phyloP scores from a whole-genome alignment of 2,329 filamentous ascomycete species.

The Pezicula rhizophila region DNA sequence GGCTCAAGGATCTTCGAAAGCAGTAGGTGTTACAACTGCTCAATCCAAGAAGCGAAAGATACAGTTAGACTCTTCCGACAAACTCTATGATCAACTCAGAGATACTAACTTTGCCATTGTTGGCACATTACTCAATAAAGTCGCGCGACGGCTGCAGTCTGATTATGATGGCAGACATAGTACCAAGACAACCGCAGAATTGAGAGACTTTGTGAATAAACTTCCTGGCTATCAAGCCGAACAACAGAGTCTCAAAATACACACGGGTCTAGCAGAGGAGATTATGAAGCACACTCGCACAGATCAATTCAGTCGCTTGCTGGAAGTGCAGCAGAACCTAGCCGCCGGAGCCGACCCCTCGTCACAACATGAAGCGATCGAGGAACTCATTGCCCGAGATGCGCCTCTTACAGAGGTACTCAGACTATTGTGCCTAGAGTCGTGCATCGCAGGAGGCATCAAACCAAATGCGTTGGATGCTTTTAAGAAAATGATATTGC shows the following conservation, averaged over 20 bases:
- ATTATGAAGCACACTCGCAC: constrained; percentile 89
- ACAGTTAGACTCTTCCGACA: constrained; percentile 81
- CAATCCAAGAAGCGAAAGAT: constrained; percentile 79
- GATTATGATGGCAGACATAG: constrained; percentile 86
- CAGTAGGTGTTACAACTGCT: constrained; percentile 48
- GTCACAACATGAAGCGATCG: constrained; percentile 83
- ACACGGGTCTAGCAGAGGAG: constrained; percentile 88
- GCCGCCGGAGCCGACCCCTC: constrained; percentile 85
- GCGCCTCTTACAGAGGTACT: constrained; percentile 76
- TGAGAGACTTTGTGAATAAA: constrained; percentile 92
- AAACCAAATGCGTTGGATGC: constrained; percentile 82
- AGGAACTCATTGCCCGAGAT: constrained; percentile 88
- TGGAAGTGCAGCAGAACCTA: constrained; percentile 94
- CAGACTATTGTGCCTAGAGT: constrained; percentile 83
- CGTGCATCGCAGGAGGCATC: constrained; percentile 81
- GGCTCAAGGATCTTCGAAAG: constrained; percentile 46
- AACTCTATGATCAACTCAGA: constrained; percentile 78
- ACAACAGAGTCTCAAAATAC: constrained; percentile 84
- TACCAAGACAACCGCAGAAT: constrained; percentile 81
- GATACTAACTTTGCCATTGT: constrained; percentile 96
- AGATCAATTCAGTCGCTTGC: constrained; percentile 78
- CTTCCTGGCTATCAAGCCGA: constrained; percentile 89
- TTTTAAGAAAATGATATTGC: constrained; percentile 80
- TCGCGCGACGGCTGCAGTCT: constrained; percentile 76
- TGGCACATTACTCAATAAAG: constrained; percentile 80